Conservation (phyloP, 176 grass and related monocot genomes). For the Rhynchospora breviuscula region DNA sequence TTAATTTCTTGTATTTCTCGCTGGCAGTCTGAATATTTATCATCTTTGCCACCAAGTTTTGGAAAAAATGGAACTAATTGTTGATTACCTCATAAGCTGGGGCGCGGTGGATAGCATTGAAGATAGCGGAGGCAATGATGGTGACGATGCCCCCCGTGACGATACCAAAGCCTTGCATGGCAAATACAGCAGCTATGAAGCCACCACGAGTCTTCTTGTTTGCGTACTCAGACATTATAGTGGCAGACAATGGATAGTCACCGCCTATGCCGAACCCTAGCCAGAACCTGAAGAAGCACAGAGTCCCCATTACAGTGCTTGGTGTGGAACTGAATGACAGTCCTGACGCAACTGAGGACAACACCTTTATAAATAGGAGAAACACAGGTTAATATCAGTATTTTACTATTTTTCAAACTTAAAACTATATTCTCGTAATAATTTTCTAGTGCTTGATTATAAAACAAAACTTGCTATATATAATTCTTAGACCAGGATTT, state of each 20-base stretch:
- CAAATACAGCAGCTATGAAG: slow-evolving; percentile 24
- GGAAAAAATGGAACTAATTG: background rate
- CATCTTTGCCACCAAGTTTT: no score
- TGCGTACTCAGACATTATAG: slow-evolving; percentile 17
- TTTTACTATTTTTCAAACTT: background rate
- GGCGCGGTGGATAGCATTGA: background rate
- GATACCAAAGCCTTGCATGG: slow-evolving; percentile 35
- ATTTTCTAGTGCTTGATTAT: background rate
- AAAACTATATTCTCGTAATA: background rate
- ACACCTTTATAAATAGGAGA: background rate
- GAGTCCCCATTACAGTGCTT: background rate
- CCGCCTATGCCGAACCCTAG: slow-evolving; percentile 93
- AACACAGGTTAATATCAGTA: background rate
- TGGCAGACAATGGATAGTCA: slow-evolving; percentile 37
- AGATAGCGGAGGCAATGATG: slow-evolving; percentile 12
- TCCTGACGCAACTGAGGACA: slow-evolving; percentile 13
- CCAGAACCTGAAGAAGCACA: slow-evolving; percentile 97
- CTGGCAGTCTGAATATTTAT: background rate
- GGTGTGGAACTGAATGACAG: slow-evolving; percentile 8
- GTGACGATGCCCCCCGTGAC: background rate
- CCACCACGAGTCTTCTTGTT: slow-evolving; percentile 13
- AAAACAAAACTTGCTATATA: background rate
- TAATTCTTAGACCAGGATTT: background rate
- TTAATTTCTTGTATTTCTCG: background rate
- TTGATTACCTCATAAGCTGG: background rate